Evolutionary conservation across 129 eudicot species (phyloP).

Genomic region (Helianthus tuberosus): DNA sequence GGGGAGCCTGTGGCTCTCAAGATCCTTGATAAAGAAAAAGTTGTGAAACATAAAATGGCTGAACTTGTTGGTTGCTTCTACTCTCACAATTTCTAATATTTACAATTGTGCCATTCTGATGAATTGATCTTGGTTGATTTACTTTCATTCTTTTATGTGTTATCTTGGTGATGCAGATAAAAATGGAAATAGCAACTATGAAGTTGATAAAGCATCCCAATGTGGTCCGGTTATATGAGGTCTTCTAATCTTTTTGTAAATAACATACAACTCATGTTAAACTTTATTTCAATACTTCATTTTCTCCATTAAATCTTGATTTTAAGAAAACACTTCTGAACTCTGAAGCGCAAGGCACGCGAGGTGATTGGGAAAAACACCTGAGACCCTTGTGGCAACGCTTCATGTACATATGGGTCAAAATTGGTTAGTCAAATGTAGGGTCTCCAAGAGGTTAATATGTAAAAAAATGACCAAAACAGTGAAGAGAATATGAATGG

Average conservation of each 20-base stretch:
- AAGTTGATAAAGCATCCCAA: slow-evolving; percentile 91
- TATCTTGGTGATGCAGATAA: slow-evolving; percentile 59
- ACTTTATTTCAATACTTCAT: not conserved
- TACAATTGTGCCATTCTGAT: not conserved
- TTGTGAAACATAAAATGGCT: slow-evolving; percentile 94
- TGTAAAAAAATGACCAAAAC: too few relatives aligned
- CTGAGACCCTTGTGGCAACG: too few relatives aligned
- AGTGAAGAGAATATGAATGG: not conserved
- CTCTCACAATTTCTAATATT: slow-evolving; percentile 5
- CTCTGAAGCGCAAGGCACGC: too few relatives aligned
- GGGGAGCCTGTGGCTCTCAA: slow-evolving; percentile 88
- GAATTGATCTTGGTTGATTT: too few relatives aligned
- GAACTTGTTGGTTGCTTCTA: slow-evolving; percentile 81
- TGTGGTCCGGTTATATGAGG: slow-evolving; percentile 84
- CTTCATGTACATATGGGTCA: too few relatives aligned
- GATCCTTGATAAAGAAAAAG: slow-evolving; percentile 94
- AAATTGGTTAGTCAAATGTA: too few relatives aligned
- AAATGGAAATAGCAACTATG: slow-evolving; percentile 94
- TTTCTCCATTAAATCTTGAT: too few relatives aligned
- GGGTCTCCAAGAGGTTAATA: too few relatives aligned
- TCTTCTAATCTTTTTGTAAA: slow-evolving; percentile 27
- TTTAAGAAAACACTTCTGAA: too few relatives aligned
- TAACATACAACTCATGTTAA: slow-evolving; percentile 12
- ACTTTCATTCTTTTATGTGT: not conserved
- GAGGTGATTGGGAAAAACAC: too few relatives aligned